Base-by-base conservation (phyloP, 306 rosid genomes). In the Purshia tridentata region DNA sequence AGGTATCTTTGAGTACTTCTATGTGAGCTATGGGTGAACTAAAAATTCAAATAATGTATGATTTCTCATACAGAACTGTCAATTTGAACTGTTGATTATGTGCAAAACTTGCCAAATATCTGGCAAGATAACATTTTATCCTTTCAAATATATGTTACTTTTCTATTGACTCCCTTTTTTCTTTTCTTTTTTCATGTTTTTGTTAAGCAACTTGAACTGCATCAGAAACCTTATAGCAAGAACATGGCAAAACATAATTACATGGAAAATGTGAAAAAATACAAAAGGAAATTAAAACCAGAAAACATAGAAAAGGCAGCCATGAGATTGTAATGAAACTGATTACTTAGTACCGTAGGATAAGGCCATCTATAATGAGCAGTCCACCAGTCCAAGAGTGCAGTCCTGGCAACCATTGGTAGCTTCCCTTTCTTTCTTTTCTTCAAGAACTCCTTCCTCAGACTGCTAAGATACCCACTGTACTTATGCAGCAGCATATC, bases 361-460 rank as follows among this genome's bases (percentile, higher is more conserved):
- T 90, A 92, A 37, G 98, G 98, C 97, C 98, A 92, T 73, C 88
- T 83, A 73, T 78, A 81, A 57, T 92, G 98, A 9, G 80, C 2
- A 63, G 62, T 92, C 98, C 97, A 90, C 97, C 98, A 92, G 12
- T 87, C 77, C 64, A 87, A 53, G 4, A 92, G 67, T 4, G 84
- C 44, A 53, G 65, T 74, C 74, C 86, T 90, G 64, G 98, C 97
- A 72, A 86, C 91, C 74, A 84, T 92, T 40, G 98, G 97, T n/a
- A 92, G 87, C 85, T 92, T 91, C 64, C 93, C 97, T 68, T 86
- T 92, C 88, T 90, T 92, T 54, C 91, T 84, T 52, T 83, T 87
- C 82, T 87, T 90, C 4, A 88, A 64, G 72, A 90, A 90, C 18
- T 88, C 93, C 76, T 85, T 88, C 77, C 84, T 89, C 80, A 92